Conservation (phyloP, 306 rosid genomes). For the Glycine tomentella region DNA sequence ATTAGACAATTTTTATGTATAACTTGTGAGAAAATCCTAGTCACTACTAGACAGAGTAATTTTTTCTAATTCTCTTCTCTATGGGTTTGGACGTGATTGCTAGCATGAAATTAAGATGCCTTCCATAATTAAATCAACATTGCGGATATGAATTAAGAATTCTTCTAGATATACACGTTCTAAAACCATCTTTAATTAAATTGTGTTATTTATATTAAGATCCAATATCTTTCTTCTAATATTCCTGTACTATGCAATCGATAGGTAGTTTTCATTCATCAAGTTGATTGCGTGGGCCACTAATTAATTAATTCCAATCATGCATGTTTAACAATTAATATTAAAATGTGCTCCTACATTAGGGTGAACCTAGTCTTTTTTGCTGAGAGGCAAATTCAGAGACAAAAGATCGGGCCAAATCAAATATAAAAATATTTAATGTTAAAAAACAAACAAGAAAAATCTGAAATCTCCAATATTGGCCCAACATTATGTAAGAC, state of each 20-base stretch:
- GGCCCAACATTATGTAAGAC: no score
- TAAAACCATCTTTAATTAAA: background rate
- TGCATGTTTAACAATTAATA: background rate
- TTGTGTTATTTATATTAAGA: background rate
- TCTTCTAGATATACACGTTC: background rate
- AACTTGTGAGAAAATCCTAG: background rate
- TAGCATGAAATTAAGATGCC: background rate
- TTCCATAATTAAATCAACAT: background rate
- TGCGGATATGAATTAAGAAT: background rate
- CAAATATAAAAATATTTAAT: no score
- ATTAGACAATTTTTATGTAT: background rate
- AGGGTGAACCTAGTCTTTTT: background rate
- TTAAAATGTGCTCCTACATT: background rate
- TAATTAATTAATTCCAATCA: conserved; percentile 29
- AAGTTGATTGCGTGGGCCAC: conserved; percentile 40
- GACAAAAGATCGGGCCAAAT: background rate
- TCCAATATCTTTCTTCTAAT: background rate
- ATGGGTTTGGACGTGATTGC: background rate
- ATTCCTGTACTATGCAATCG: background rate
- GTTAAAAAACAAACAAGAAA: no score
- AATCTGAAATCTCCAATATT: no score
- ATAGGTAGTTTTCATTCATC: background rate
- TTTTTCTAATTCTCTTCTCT: no score
- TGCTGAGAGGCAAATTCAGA: background rate
- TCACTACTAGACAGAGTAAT: background rate